Conservation (phyloP, 805 yeast genomes). For the Metschnikowia kofuensis region DNA sequence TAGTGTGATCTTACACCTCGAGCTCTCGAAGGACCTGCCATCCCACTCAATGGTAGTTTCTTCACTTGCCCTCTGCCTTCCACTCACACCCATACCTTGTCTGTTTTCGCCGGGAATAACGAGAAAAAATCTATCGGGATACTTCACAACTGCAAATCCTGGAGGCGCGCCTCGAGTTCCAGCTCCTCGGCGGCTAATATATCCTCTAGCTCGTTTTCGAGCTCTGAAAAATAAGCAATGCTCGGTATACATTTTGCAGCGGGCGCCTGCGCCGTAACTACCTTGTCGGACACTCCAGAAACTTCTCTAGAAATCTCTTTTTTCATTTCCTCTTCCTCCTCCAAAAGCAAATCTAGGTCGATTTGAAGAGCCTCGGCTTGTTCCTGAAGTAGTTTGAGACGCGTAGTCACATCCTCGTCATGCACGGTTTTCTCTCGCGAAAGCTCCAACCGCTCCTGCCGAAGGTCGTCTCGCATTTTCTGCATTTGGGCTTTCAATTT, state of each 20-base stretch:
- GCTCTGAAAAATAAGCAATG: slow-evolving; percentile 1
- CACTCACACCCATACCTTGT: too few relatives aligned
- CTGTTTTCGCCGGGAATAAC: too few relatives aligned
- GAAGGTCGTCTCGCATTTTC: slow-evolving; percentile 10
- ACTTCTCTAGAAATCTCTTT: background rate
- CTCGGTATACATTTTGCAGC: background rate
- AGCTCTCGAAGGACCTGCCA: too few relatives aligned
- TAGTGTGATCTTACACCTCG: too few relatives aligned
- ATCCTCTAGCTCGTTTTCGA: slow-evolving; percentile 16
- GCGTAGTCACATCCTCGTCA: slow-evolving; percentile 6
- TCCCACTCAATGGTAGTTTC: too few relatives aligned
- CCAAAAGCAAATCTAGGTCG: slow-evolving; percentile 11
- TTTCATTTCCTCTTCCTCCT: slow-evolving; percentile 7
- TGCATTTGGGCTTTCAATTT: slow-evolving; percentile 8
- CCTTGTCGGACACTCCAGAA: background rate
- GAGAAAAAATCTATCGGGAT: too few relatives aligned
- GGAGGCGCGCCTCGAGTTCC: slow-evolving; percentile 19
- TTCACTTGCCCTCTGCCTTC: too few relatives aligned
- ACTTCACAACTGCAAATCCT: slow-evolving; percentile 9
- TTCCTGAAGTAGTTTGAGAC: slow-evolving; percentile 6
- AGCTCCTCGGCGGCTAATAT: slow-evolving; percentile 15
- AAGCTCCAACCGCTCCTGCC: slow-evolving; percentile 11
- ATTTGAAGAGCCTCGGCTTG: slow-evolving; percentile 13
- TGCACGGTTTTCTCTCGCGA: slow-evolving; percentile 14
- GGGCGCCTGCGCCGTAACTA: slow-evolving; percentile 1